Evolutionary conservation across 2,329 filamentous ascomycete genomes (phyloP), one percentile per base, ranked within the genome.

Genomic region (Neofusicoccum laricinum): DNA sequence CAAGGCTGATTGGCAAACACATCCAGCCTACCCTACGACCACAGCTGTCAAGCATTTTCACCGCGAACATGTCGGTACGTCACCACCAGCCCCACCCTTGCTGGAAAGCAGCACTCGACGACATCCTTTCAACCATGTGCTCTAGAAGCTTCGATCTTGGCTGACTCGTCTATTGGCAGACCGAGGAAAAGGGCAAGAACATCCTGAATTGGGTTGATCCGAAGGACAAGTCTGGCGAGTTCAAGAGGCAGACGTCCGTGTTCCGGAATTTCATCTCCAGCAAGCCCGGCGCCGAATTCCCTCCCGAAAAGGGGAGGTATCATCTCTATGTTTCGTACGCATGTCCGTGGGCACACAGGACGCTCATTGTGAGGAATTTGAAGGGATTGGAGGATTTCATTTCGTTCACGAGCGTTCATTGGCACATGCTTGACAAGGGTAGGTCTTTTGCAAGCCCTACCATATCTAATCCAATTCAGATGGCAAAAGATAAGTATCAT

Each of bases 321-420:
- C 95, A 99, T 79, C 87, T 99, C 71, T 99, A 94, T 75, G 90
- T 97, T 69, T 94, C 90, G 72, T 97, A 96, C 78, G 93, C 93
- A 6, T 97, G 93, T 78, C 93, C 93, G 3, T 97, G 93, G 93
- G 93, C 94, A 4, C 92, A 92, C 73, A 89, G 95, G 48, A 90
- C 92, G 0, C 83, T 98, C 68, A 97, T 98, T 69, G 90, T 91
- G 2, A 86, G 94, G 65, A 90, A 92, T 76, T 85, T 99, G 72
- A 99, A 98, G 81, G 95, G 94, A 0, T 84, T 99, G 0, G 91
- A 98, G 71, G 89, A 96, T 64, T 85, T 95, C 68, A 88, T 99
- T 69, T 81, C 86, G 5, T 83, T 86, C 66, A 95, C 92, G 0
- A 87, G 86, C n/a, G 93, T 97, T 61, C 93, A 97, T 79, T 98